Conservation (phyloP, 192 early-diverging fungal genomes). For the Umbelopsis sp. region DNA sequence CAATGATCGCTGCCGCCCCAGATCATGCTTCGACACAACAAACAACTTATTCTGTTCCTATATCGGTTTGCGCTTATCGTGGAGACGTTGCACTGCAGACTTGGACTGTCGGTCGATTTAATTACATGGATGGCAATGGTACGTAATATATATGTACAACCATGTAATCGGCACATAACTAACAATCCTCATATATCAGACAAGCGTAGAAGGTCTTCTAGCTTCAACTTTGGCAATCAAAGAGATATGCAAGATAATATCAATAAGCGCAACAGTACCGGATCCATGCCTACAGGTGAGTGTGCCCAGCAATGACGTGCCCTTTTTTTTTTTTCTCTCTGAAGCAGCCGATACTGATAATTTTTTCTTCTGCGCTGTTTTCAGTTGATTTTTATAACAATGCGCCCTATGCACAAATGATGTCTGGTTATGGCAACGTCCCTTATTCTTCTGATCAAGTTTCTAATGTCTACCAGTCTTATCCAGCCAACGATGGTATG, state of each 20-base stretch:
- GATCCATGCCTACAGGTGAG: constrained; percentile 4
- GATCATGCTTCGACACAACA: constrained; percentile 45
- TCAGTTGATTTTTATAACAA: constrained; percentile 10
- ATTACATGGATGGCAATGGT: constrained; percentile 32
- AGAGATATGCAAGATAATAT: constrained; percentile 9
- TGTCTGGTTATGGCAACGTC: too few species aligned
- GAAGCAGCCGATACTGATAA: background rate
- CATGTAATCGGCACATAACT: background rate
- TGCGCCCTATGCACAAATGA: constrained; percentile 5
- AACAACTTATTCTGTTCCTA: constrained; percentile 43
- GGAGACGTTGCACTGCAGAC: constrained; percentile 47
- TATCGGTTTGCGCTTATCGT: constrained; percentile 48
- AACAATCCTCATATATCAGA: background rate
- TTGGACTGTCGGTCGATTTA: constrained; percentile 49
- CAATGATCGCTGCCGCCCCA: constrained; percentile 47
- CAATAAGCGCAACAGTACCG: constrained; percentile 1
- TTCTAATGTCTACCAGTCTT: background rate
- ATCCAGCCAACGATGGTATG: constrained; percentile 1
- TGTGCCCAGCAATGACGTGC: background rate
- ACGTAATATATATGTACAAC: background rate
- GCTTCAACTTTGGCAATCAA: background rate
- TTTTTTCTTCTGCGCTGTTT: background rate
- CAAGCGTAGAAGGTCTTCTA: background rate
- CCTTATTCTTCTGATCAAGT: background rate
- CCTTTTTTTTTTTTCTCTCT: too few species aligned